Percentiles rank a stretch among this genome's conserved stretches.
Conservation (phyloP, 768 basidiomycete genomes). For the Russula foetens region DNA sequence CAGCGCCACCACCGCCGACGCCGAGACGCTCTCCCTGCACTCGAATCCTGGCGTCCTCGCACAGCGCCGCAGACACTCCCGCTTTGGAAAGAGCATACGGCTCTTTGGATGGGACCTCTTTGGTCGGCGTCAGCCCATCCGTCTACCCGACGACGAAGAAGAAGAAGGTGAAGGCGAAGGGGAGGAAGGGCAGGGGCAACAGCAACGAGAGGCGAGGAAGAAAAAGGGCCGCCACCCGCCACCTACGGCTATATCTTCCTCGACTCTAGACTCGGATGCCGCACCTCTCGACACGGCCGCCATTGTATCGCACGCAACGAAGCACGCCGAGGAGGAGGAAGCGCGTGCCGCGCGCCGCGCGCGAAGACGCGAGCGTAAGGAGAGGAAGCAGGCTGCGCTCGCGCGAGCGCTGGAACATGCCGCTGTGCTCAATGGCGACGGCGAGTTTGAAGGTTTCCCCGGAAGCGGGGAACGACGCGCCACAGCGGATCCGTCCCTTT, state of each 20-base stretch:
- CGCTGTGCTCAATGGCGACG: conserved; percentile 21
- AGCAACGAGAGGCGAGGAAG: background rate
- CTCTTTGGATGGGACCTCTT: conserved; percentile 64
- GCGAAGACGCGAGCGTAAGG: conserved; percentile 38
- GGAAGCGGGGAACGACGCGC: conserved; percentile 33
- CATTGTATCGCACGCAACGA: conserved; percentile 38
- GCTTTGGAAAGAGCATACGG: conserved; percentile 35
- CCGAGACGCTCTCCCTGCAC: conserved; percentile 56
- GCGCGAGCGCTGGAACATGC: conserved; percentile 30
- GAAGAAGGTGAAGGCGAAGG: conserved; percentile 23
- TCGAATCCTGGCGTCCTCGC: conserved; percentile 41
- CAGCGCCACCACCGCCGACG: conserved; percentile 42
- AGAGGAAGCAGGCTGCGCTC: conserved; percentile 34
- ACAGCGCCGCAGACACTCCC: conserved; percentile 18
- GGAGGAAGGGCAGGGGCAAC: background rate
- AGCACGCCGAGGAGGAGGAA: conserved; percentile 24
- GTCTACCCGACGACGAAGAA: conserved; percentile 51
- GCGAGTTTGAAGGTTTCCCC: conserved; percentile 60
- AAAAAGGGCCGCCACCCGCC: background rate
- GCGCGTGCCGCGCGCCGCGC: conserved; percentile 42
- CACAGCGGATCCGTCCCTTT: too few relatives aligned
- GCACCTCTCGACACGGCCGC: conserved; percentile 51
- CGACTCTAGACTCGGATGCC: conserved; percentile 64
- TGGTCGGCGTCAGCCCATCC: conserved; percentile 50
- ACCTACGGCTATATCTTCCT: conserved; percentile 27